Percentiles rank a stretch among this genome's conserved stretches.
phyloP scores from a whole-genome alignment of 805 yeast genomes.

The Kodamaea neixiangensis region DNA sequence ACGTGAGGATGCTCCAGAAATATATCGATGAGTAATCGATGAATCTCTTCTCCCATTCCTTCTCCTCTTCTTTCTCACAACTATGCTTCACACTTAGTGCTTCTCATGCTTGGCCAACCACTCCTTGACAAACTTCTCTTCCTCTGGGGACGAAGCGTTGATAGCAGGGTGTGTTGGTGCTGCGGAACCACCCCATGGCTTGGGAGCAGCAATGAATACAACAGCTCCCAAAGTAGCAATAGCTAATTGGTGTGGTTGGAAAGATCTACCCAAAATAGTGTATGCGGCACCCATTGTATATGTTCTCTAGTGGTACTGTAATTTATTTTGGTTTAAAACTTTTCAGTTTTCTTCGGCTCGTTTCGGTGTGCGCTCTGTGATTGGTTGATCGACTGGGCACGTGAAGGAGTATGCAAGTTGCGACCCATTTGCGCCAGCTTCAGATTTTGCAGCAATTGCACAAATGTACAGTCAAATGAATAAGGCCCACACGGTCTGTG shows the following conservation, averaged over 20 bases:
- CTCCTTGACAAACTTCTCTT: constrained; percentile 76
- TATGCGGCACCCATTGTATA: constrained; percentile 78
- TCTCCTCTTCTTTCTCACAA: neutral
- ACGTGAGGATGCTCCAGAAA: no score
- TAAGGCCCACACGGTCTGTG: constrained; percentile 2
- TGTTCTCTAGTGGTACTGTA: neutral
- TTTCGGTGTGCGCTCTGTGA: neutral
- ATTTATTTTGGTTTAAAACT: constrained; percentile 8
- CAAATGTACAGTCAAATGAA: neutral
- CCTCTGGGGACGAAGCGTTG: constrained; percentile 81
- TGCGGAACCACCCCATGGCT: constrained; percentile 64
- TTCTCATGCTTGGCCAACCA: constrained; percentile 59
- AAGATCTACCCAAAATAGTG: constrained; percentile 77
- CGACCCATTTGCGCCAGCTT: neutral
- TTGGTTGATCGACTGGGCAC: constrained; percentile 5
- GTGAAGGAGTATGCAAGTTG: neutral
- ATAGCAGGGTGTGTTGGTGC: constrained; percentile 66
- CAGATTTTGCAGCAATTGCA: neutral
- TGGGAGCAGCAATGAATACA: constrained; percentile 63
- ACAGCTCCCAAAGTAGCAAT: constrained; percentile 77
- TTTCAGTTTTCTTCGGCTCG: constrained; percentile 5
- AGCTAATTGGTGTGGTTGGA: constrained; percentile 82
- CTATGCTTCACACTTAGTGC: constrained; percentile 13
- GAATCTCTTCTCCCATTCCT: neutral
- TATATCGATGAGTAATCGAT: neutral